Base-by-base conservation (phyloP, 2,329 filamentous ascomycete genomes). In the Botrytis sinoallii region DNA sequence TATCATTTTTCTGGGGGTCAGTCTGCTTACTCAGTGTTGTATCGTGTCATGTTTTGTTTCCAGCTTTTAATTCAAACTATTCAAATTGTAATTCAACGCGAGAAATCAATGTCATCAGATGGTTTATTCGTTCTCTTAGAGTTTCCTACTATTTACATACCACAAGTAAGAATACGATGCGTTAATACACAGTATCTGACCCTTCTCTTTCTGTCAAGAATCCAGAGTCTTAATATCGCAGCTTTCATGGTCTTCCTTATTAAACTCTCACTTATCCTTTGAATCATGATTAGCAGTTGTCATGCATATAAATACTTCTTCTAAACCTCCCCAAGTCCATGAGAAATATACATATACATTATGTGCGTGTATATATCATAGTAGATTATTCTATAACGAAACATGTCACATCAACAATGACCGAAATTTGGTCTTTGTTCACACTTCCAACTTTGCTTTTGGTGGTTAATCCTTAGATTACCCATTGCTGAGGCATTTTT, bases 261-360 rank as follows among this genome's bases (percentile, higher is more conserved):
- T 14, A 55, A 29, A 55, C 14, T 16, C n/a, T 7, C 6, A 55
- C 52, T 8, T 6, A 16, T 29, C 14, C 14, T 29, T 55, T 6
- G 29, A 18, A 29, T 55, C n/a, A 55, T 29, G n/a, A 18, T 1
- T n/a, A n/a, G 52, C 14, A 29, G 7, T 18, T 29, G 25, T 9
- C n/a, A 55, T 29, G 1, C 52, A 29, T 18, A 9, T 2, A 8
- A 55, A 29, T 16, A 4, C 6, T 29, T 0, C 5, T 4, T 55
- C 25, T 1, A 25, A 52, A 55, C 0, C 4, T 9, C 1, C 48
- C 1, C n/a, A 18, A n/a, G 5, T 32, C 52, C 2, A 16, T 18
- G 52, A 55, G 52, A 55, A 16, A 16, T 29, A 8, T 7, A 16
- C 12, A 18, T 55, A 55, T 2, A 6, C 5, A 3, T 29, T 8